Base-by-base conservation (phyloP, 495 filamentous ascomycete species). In the Aspergillus campestris region DNA sequence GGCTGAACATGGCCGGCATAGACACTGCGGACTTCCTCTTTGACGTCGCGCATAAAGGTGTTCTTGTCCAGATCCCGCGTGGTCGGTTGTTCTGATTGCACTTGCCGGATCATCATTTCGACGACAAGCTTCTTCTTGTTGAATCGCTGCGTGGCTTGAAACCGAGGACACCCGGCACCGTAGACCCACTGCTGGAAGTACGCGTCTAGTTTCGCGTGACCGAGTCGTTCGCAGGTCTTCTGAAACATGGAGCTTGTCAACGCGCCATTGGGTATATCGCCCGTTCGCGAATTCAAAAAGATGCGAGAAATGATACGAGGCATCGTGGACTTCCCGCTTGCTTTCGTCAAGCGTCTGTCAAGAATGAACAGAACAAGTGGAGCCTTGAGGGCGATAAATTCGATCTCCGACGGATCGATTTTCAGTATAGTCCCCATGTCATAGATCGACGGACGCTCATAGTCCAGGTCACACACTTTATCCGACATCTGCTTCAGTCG, bases 121-220 rank as follows among this genome's bases (percentile, higher is more conserved):
- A 99, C 86, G 11, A 90, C 88, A 30, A 96, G 75, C 55, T 94
- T 86, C 65, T 99, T 99, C 72, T 97, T 97, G 53, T 97, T 99
- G 65, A 99, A 97, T 24, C 81, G 76, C 50, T 95, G 89, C 12
- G 77, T 84, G 40, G 92, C 84, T 28, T 81, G 70, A 53, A 99
- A 90, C 15, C 75, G 77, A 5, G 94, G 94, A 56, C 90, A 96
- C 6, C 92, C 92, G 8, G 87, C 82, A 8, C 84, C 80, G 46
- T 82, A 75, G 2, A 99, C 79, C 91, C 92, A 99, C 57, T 99
- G 94, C 8, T 83, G 75, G 72, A 94, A 97, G 59, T 96, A 94
- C 2, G 75, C 64, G 34, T 97, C 90, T 3, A 95, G 69, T 50
- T 86, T 86, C 38, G 83, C 80, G 54, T 91, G 87, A 31, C 86